Percentiles rank a stretch among this genome's conserved stretches.
These are phyloP conservation scores for Lecanicillium sp. DNA, from an alignment of 2,329 filamentous ascomycete species.

Conservation along the genomic window DNA sequence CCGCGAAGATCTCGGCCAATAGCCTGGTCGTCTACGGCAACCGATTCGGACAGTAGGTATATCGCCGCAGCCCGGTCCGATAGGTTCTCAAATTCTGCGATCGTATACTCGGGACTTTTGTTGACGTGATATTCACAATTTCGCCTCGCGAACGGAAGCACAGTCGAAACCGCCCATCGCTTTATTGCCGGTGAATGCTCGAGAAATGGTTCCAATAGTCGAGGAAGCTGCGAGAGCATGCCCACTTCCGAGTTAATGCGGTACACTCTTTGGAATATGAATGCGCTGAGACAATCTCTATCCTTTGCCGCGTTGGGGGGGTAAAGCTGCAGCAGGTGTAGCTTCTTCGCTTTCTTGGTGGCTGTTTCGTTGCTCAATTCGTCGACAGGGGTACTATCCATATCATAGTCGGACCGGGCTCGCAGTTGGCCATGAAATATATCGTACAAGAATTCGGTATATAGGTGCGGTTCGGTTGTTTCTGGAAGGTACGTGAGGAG, in stretches of 20 bases:
- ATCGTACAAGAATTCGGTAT: constrained; percentile 55
- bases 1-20: constrained; percentile 61
- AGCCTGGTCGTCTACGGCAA: constrained; percentile 32
- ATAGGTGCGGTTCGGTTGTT: constrained; percentile 55
- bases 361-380: constrained; percentile 58
- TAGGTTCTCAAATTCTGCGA: constrained; percentile 59
- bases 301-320: constrained; percentile 42
- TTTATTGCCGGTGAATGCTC: constrained; percentile 54
- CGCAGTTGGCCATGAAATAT: constrained; percentile 44
- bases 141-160: constrained; percentile 63
- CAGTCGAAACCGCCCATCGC: constrained; percentile 62
- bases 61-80: constrained; percentile 53
- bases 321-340: constrained; percentile 55
- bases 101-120: constrained; percentile 40
- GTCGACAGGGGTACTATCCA: constrained; percentile 53
- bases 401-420: constrained; percentile 31
- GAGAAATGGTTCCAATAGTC: constrained; percentile 64
- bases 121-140: constrained; percentile 64
- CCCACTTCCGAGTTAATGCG: constrained; percentile 67
- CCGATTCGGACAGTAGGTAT: constrained; percentile 55
- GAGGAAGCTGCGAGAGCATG: constrained; percentile 60
- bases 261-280: constrained; percentile 62
- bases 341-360: constrained; percentile 54
- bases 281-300: constrained; percentile 52
- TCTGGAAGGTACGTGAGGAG: constrained; percentile 75